These are phyloP conservation scores for Rutstroemia sydowiana DNA, from an alignment of 2,329 filamentous ascomycete species.

Conservation along the genomic window DNA sequence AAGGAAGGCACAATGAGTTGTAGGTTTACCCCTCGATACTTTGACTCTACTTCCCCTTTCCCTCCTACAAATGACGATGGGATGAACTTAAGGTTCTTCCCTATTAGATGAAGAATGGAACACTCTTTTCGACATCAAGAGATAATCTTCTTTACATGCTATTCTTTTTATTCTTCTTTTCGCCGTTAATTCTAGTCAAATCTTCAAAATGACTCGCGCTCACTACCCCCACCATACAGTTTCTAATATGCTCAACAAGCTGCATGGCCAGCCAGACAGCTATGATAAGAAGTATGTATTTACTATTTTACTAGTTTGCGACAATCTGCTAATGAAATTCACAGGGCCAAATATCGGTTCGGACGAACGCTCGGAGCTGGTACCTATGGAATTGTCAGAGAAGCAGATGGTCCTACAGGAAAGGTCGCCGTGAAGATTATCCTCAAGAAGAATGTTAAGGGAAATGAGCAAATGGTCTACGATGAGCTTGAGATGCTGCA, in stretches of 20 bases:
- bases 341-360: conserved; percentile 79
- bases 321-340: conserved; percentile 13
- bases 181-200: background rate
- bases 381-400: conserved; percentile 96
- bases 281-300: conserved; percentile 88
- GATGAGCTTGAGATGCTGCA: conserved; percentile 95
- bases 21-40: conserved; percentile 18
- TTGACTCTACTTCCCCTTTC: conserved; percentile 10
- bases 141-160: background rate
- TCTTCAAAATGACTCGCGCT: conserved; percentile 7
- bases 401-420: conserved; percentile 77
- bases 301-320: background rate
- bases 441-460: conserved; percentile 97
- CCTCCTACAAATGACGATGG: background rate
- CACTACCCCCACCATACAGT: conserved; percentile 43
- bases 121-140: too few relatives aligned
- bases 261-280: conserved; percentile 92
- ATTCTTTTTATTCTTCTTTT: background rate
- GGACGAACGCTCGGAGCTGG: conserved; percentile 90
- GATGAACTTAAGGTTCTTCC: background rate
- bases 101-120: background rate
- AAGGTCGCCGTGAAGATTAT: conserved; percentile 98
- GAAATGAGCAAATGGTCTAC: conserved; percentile 97
- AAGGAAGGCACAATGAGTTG: conserved; percentile 29
- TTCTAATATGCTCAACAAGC: conserved; percentile 85